Conservation (phyloP, 2,329 filamentous ascomycete species). For the Mariannaea sp. region DNA sequence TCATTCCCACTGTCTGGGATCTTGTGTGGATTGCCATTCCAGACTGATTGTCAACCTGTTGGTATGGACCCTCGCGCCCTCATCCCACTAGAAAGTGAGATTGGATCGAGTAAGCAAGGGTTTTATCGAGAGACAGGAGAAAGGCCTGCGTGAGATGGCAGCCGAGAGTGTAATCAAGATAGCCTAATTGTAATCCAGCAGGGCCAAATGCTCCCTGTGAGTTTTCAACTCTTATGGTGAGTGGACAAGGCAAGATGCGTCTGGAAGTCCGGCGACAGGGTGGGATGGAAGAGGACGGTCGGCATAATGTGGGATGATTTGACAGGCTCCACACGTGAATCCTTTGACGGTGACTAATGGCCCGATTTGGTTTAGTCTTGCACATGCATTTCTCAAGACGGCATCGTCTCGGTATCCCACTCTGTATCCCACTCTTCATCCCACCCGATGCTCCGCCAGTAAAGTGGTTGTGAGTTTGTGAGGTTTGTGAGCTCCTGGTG, state of each 20-base stretch:
- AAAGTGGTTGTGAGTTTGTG: no score
- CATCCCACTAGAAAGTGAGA: not conserved
- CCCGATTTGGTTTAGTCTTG: constrained; percentile 15
- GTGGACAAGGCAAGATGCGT: constrained; percentile 26
- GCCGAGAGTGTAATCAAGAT: not conserved
- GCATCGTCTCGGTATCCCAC: constrained; percentile 21
- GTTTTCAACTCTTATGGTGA: constrained; percentile 10
- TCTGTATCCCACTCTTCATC: constrained; percentile 26
- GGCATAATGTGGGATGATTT: constrained; percentile 29
- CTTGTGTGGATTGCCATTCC: not conserved
- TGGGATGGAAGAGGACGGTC: constrained; percentile 31
- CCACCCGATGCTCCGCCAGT: no score
- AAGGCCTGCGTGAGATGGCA: not conserved
- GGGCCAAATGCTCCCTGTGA: not conserved
- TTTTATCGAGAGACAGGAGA: not conserved
- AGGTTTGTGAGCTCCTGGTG: no score
- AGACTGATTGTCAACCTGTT: not conserved
- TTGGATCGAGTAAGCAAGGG: not conserved
- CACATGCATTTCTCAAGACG: no score
- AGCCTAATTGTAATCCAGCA: not conserved
- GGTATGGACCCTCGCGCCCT: not conserved
- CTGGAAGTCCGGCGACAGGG: constrained; percentile 4
- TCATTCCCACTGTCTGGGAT: constrained; percentile 11
- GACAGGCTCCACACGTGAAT: no score
- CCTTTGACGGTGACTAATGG: constrained; percentile 12